A percentile compares a stretch with the other conserved stretches of the same genome.
Conservation (phyloP, 495 filamentous ascomycete species). For the Penicillium maclennaniae region DNA sequence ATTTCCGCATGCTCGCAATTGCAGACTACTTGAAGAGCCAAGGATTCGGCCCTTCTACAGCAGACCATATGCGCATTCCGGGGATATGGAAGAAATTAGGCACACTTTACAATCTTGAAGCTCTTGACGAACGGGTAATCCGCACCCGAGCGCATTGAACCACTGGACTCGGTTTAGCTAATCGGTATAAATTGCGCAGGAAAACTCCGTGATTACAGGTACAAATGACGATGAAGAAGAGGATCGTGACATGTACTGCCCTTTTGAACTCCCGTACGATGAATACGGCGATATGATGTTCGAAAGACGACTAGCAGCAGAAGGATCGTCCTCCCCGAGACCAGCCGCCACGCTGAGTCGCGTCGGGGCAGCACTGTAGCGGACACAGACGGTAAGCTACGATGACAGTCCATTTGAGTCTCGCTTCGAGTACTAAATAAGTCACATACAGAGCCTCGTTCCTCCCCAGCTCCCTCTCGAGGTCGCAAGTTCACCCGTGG, state of each 20-base stretch:
- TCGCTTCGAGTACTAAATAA: constrained; percentile 7
- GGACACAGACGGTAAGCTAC: constrained; percentile 51
- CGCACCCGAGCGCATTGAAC: background rate
- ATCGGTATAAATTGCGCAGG: constrained; percentile 29
- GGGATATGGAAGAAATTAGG: constrained; percentile 88
- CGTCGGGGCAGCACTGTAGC: constrained; percentile 43
- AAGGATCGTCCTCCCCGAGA: constrained; percentile 54
- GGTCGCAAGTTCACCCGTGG: constrained; percentile 40
- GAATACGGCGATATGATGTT: constrained; percentile 77
- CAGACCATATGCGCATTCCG: constrained; percentile 78
- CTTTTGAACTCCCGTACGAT: constrained; percentile 73
- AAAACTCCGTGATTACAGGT: constrained; percentile 51
- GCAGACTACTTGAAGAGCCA: constrained; percentile 81
- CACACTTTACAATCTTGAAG: constrained; percentile 80
- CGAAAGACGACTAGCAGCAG: constrained; percentile 56
- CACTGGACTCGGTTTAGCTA: background rate
- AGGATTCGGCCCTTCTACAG: constrained; percentile 64
- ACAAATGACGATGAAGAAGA: constrained; percentile 58
- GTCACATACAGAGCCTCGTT: constrained; percentile 38
- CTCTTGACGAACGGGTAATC: constrained; percentile 77
- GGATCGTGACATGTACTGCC: constrained; percentile 52
- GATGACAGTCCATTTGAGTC: background rate
- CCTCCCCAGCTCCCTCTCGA: constrained; percentile 46
- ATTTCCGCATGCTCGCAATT: constrained; percentile 92
- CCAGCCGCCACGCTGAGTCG: constrained; percentile 44